phyloP scores from a whole-genome alignment of 1,284 basidiomycete genomes.

The Leccinum pallidistipes region DNA sequence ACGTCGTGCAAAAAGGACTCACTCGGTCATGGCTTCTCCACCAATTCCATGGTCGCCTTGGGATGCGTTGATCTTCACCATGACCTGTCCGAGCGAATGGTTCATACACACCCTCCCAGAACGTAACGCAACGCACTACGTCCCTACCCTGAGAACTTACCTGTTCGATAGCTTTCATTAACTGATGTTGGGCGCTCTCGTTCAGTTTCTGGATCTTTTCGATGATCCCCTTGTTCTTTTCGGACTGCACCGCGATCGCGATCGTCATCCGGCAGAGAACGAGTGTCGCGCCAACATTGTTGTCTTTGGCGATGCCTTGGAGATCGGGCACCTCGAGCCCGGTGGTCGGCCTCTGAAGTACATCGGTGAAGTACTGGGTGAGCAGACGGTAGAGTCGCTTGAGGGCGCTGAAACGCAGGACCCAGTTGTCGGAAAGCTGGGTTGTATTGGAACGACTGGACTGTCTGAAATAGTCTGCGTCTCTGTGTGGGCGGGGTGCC shows the following conservation, averaged over 20 bases:
- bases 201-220: constrained; percentile 80
- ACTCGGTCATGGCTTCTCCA: constrained; percentile 75
- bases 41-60: constrained; percentile 42
- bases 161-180: constrained; percentile 88
- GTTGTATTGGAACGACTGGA: constrained; percentile 52
- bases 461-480: constrained; percentile 76
- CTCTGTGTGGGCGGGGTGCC: constrained; percentile 46
- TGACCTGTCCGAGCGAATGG: constrained; percentile 50
- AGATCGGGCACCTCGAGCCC: constrained; percentile 79
- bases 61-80: constrained; percentile 60
- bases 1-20: constrained; percentile 29
- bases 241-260: constrained; percentile 90
- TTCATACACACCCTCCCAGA: constrained; percentile 1
- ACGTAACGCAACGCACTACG: not conserved
- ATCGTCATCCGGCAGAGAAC: constrained; percentile 84
- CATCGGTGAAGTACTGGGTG: constrained; percentile 83
- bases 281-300: constrained; percentile 64
- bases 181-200: constrained; percentile 76
- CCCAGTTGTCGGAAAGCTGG: constrained; percentile 83
- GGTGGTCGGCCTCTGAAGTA: constrained; percentile 71
- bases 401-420: constrained; percentile 79
- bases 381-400: constrained; percentile 86
- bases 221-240: constrained; percentile 81
- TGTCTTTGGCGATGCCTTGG: constrained; percentile 78
- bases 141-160: constrained; percentile 38